Evolutionary conservation across 106 monocot species (phyloP).

Genomic region (Gastrodia elata): DNA sequence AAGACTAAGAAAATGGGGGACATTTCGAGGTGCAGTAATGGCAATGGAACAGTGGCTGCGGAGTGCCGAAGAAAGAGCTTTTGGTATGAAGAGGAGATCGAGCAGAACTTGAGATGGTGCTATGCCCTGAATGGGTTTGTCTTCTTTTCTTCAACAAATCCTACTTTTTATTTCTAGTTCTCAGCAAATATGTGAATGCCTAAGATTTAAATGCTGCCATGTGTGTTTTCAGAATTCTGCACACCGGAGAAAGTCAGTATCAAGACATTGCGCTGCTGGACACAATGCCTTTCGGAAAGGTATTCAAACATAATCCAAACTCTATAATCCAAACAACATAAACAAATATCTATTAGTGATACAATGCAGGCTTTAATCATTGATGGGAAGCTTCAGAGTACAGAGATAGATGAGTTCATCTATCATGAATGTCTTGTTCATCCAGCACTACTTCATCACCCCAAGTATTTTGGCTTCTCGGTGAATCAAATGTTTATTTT

Average conservation of each 20-base stretch:
- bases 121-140: slow-evolving; percentile 46
- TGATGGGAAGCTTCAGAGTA: slow-evolving; percentile 48
- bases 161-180: too few species aligned
- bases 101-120: slow-evolving; percentile 39
- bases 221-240: slow-evolving; percentile 22
- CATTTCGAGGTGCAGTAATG: slow-evolving; percentile 14
- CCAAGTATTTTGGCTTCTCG: slow-evolving; percentile 10
- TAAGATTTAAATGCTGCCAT: too few species aligned
- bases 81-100: slow-evolving; percentile 54
- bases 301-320: too few species aligned
- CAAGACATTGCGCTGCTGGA: slow-evolving; percentile 42
- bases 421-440: slow-evolving; percentile 47
- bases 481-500: not conserved
- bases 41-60: slow-evolving; percentile 7
- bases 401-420: slow-evolving; percentile 53
- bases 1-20: slow-evolving; percentile 13
- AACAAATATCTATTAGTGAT: not conserved
- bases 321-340: not conserved
- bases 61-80: slow-evolving; percentile 31
- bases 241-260: slow-evolving; percentile 32
- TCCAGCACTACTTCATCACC: slow-evolving; percentile 36
- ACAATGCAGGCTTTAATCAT: slow-evolving; percentile 27
- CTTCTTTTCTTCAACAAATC: not conserved
- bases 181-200: too few species aligned
- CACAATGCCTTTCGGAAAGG: slow-evolving; percentile 45